Percentiles rank a stretch among this genome's conserved stretches.
Evolutionary conservation across 2,329 filamentous ascomycete genomes (phyloP).

Genomic region (Talaromyces sp.): DNA sequence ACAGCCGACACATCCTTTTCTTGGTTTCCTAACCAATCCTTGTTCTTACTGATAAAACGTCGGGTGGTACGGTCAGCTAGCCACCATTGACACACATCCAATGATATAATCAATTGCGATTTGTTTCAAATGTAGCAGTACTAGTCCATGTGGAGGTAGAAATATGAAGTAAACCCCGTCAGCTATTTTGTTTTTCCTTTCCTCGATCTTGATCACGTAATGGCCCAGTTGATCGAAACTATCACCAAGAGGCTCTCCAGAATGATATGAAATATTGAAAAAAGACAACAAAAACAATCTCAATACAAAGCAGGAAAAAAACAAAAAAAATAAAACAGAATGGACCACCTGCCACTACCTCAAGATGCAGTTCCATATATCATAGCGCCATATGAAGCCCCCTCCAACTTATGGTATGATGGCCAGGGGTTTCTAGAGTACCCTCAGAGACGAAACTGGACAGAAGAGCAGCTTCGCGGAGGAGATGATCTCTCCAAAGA

Average conservation of each 20-base stretch:
- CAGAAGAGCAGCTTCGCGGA: slow-evolving; percentile 11
- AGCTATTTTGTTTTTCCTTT: too few species aligned
- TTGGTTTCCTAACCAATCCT: too few species aligned
- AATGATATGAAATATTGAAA: background rate
- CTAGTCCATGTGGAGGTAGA: background rate
- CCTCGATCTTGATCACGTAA: too few species aligned
- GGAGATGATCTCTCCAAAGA: slow-evolving; percentile 6
- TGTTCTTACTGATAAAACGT: background rate
- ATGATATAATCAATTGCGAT: background rate
- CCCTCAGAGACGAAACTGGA: slow-evolving; percentile 10
- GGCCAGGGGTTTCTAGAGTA: slow-evolving; percentile 6
- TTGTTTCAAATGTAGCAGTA: background rate
- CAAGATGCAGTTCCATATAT: slow-evolving; percentile 8
- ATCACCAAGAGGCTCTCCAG: too few species aligned
- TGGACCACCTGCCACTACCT: slow-evolving; percentile 12
- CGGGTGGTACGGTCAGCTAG: background rate
- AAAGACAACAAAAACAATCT: too few species aligned
- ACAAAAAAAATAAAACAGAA: background rate
- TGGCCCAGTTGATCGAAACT: too few species aligned
- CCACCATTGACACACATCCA: background rate
- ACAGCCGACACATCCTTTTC: too few species aligned
- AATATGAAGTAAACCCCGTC: background rate
- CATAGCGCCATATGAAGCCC: slow-evolving; percentile 13
- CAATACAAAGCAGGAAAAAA: too few species aligned
- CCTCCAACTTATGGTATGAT: slow-evolving; percentile 10